Base-by-base conservation (phyloP, 2,329 filamentous ascomycete genomes). In the Phaeosphaeria sp. region DNA sequence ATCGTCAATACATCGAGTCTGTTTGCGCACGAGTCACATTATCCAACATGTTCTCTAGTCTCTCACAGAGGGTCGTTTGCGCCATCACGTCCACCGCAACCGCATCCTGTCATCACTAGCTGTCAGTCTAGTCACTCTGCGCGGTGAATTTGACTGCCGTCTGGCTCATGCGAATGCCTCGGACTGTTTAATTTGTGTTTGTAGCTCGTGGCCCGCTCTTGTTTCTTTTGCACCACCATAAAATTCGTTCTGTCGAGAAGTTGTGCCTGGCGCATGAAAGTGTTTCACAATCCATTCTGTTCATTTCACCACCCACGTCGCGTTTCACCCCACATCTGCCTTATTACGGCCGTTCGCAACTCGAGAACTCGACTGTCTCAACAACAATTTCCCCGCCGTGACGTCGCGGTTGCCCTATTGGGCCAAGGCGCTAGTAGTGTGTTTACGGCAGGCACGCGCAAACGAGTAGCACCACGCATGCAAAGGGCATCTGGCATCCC, bases 261-360 rank as follows among this genome's bases (percentile, higher is more conserved):
- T 22, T 51, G 49, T 52, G 55, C 57, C 58, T 66, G 56, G 61
- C 50, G 53, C 60, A 59, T 47, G 27, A 57, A 51, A n/a, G 51
- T 51, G 67, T 70, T 70, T 70, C 67, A 69, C 60, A 55, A 54
- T 40, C 24, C 55, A 49, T 30, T 49, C 22, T 63, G 54, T 55
- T 59, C 62, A 63, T 60, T 60, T 60, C 52, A 63, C 50, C 53
- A 36, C 44, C 53, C 40, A 55, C 36, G 45, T 55, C 42, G 56
- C 55, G 63, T 66, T 65, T 66, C 65, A 66, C 59, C 59, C 62
- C 55, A 52, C 60, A 57, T 48, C 30, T 30, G 55, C 47, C 33
- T 61, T 55, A 63, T 57, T 61, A 58, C 60, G 60, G 55, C 43
- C 51, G 53, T 52, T 56, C 33, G 52, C 46, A 51, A 51, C 53